Percentiles rank a stretch among this genome's conserved stretches.
Conservation (phyloP, 192 early-diverging fungal genomes). For the Rhizoclosmatium sp. region DNA sequence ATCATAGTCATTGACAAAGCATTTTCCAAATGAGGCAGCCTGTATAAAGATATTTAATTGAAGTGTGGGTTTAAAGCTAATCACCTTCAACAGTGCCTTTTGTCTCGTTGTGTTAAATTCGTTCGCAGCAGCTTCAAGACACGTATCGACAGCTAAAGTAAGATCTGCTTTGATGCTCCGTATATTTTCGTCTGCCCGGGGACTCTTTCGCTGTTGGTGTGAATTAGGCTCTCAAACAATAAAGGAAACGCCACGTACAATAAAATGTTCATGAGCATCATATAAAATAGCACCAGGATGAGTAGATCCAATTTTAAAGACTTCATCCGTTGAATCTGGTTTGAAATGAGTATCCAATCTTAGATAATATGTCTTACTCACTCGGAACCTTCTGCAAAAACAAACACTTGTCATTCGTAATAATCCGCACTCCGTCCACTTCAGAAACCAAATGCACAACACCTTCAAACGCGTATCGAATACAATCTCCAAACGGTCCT, state of each 20-base stretch:
- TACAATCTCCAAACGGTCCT: constrained; percentile 92
- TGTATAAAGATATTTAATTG: constrained; percentile 27
- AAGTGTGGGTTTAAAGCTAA: neutral
- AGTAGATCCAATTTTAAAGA: constrained; percentile 97
- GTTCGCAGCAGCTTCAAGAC: constrained; percentile 90
- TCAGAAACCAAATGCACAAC: constrained; percentile 86
- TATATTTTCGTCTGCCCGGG: constrained; percentile 96
- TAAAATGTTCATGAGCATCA: constrained; percentile 63
- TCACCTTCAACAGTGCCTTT: constrained; percentile 77
- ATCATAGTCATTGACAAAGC: constrained; percentile 87
- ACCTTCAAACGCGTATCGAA: constrained; percentile 77
- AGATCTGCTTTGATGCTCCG: constrained; percentile 84
- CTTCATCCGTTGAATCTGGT: constrained; percentile 72
- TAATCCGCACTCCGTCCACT: constrained; percentile 90
- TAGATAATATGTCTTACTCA: constrained; percentile 38
- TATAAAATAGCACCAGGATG: constrained; percentile 91
- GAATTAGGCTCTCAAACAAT: constrained; percentile 10
- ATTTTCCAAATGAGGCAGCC: constrained; percentile 93
- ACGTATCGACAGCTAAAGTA: constrained; percentile 85
- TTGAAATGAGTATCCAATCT: neutral
- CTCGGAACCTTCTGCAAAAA: constrained; percentile 89
- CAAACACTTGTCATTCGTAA: constrained; percentile 83
- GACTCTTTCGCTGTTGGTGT: constrained; percentile 60
- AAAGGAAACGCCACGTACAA: constrained; percentile 39
- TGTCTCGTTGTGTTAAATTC: constrained; percentile 83